phyloP scores from a whole-genome alignment of 371 early-diverging fungal species.

The Cokeromyces recurvatus region DNA sequence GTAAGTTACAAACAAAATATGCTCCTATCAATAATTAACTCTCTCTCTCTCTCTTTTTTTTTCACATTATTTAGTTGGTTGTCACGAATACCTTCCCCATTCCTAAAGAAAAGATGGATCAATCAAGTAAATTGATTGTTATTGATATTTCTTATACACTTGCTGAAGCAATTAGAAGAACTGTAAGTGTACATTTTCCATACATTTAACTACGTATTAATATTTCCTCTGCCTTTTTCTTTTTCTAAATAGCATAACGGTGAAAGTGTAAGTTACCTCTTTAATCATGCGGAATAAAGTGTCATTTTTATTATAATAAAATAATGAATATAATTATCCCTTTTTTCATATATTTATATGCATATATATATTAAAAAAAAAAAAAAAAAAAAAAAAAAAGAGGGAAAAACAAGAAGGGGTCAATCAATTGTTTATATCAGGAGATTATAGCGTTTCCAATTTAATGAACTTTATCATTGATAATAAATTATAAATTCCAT shows the following conservation, averaged over 20 bases:
- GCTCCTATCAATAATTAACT: too few species aligned
- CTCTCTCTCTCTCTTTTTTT: too few species aligned
- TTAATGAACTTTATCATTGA: too few species aligned
- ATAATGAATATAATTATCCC: too few species aligned
- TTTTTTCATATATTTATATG: too few species aligned
- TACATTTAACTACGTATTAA: neutral
- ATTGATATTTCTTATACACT: constrained; percentile 90
- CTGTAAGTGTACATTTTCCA: constrained; percentile 32
- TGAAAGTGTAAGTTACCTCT: constrained; percentile 92
- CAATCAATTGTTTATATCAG: too few species aligned
- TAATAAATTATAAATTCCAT: too few species aligned
- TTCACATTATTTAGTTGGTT: constrained; percentile 75
- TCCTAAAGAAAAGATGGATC: constrained; percentile 64
- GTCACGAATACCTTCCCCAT: constrained; percentile 95
- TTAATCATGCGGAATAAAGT: constrained; percentile 52
- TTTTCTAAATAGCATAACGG: constrained; percentile 76
- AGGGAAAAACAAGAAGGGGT: too few species aligned
- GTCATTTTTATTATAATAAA: too few species aligned
- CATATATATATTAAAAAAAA: too few species aligned
- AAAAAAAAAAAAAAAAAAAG: too few species aligned
- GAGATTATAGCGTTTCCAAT: too few species aligned
- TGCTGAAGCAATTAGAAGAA: constrained; percentile 96
- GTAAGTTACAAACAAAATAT: constrained; percentile 39
- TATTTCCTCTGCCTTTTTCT: constrained; percentile 1
- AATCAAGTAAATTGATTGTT: constrained; percentile 72